phyloP scores from a whole-genome alignment of 139 green algal genomes.

The Tetradesmus obliquus region DNA sequence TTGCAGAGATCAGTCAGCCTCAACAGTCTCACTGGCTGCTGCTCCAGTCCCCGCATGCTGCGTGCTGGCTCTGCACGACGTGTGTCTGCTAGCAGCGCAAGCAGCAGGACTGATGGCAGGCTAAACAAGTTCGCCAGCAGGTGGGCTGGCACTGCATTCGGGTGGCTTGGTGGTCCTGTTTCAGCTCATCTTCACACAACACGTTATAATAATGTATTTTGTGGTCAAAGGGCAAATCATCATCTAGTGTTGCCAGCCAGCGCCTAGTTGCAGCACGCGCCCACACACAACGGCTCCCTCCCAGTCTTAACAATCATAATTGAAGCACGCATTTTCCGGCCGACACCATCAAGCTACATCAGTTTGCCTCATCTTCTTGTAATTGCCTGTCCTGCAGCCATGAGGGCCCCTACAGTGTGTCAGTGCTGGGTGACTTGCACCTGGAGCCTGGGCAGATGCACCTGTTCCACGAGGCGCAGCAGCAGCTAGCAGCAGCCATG shows the following conservation, averaged over 20 bases:
- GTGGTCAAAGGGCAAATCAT: too few species aligned
- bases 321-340: too few species aligned
- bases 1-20: background rate
- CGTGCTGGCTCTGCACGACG: background rate
- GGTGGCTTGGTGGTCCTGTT: too few species aligned
- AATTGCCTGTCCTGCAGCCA: background rate
- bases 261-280: too few species aligned
- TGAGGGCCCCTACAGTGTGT: slow-evolving; percentile 54
- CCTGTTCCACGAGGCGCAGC: slow-evolving; percentile 73
- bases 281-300: too few species aligned
- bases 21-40: background rate
- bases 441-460: slow-evolving; percentile 76
- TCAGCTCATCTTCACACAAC: too few species aligned
- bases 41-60: background rate
- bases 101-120: background rate
- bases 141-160: background rate
- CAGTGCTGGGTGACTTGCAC: slow-evolving; percentile 87
- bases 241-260: too few species aligned
- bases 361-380: background rate
- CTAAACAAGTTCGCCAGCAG: background rate
- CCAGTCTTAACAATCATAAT: too few species aligned
- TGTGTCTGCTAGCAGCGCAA: background rate
- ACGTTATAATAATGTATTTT: too few species aligned
- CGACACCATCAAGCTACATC: background rate
- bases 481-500: slow-evolving; percentile 65